A percentile compares a stretch with the other conserved stretches of the same genome.
These are phyloP conservation scores for Eutrema japonicum DNA, from an alignment of 345 rosid genomes.

Conservation along the genomic window DNA sequence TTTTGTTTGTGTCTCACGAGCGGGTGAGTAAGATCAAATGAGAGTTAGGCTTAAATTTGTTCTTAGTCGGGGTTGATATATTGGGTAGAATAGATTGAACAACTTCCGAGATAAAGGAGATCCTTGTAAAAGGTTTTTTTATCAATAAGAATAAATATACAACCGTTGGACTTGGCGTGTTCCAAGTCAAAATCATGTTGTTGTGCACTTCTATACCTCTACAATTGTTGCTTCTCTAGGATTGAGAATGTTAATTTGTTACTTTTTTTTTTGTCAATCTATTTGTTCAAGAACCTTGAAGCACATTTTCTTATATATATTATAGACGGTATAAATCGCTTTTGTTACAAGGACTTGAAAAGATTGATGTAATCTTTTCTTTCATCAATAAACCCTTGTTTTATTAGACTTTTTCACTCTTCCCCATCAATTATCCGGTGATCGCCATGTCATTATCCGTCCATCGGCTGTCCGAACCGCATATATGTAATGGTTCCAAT, in stretches of 20 bases:
- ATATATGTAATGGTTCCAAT: neutral
- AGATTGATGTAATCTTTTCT: neutral
- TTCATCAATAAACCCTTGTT: neutral
- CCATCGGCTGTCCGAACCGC: neutral
- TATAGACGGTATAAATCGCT: neutral
- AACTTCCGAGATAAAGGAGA: no score
- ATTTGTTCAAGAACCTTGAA: neutral
- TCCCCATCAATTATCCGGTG: neutral
- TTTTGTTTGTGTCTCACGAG: no score
- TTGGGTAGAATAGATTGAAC: no score
- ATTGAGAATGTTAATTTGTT: neutral
- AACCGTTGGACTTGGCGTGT: no score
- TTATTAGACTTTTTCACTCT: conserved; percentile 4
- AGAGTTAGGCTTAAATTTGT: no score
- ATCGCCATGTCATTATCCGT: conserved; percentile 8
- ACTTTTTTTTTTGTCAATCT: no score
- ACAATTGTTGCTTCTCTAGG: neutral
- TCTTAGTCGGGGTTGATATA: no score
- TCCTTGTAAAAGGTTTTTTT: no score
- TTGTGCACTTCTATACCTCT: no score
- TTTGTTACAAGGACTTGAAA: neutral
- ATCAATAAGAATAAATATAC: no score
- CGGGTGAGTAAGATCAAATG: no score
- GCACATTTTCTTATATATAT: neutral
- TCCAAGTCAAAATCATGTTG: no score